Base-by-base conservation (phyloP, 345 rosid genomes). In the Brassica nigra region DNA sequence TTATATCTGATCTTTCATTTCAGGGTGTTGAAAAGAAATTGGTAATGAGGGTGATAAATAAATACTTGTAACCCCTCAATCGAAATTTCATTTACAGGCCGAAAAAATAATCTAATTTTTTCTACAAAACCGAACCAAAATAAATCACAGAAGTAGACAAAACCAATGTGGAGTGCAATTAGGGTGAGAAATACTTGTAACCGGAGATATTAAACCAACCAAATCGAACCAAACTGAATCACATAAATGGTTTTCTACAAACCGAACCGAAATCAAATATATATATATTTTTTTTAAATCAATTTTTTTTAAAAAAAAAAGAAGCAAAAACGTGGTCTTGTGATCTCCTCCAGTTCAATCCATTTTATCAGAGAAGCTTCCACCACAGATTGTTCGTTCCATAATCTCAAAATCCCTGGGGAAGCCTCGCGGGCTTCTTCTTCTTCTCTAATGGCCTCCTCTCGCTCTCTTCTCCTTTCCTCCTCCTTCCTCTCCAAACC, bases 391-490 rank as follows among this genome's bases (percentile, higher is more conserved):
- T 49, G 20, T 49, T 14, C 57, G 23, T 20, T 20, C 72, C 71
- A 37, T 65, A 78, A 55, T 39, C 73, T 18, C 16, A 15, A 72
- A 59, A 77, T 62, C 81, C 58, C 54, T 3, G 65, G 66, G 71
- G 71, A 66, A 34, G 57, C 27, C 65, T 36, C 76, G 66, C 16
- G 6, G 63, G 47, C n/a, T 20, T 52, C 54, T 23, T 23, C 33
- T 33, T 70, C 61, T 11, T 39, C 27, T 52, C 27, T 15, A 75
- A 87, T 91, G 94, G 90, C 88, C 18, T 34, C 87, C 5, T 76
- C 84, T 62, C 84, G 72, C 23, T 68, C 87, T 66, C 88, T 88
- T 66, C 64, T 81, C 81, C 78, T 79, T 28, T 71, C 88, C 29
- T 62, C 86, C 65, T 84, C 84, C 47, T 70, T 80, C 78, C 79